Evolutionary conservation across 495 filamentous ascomycete genomes (phyloP).

Genomic region (Aspergillus asperescens): DNA sequence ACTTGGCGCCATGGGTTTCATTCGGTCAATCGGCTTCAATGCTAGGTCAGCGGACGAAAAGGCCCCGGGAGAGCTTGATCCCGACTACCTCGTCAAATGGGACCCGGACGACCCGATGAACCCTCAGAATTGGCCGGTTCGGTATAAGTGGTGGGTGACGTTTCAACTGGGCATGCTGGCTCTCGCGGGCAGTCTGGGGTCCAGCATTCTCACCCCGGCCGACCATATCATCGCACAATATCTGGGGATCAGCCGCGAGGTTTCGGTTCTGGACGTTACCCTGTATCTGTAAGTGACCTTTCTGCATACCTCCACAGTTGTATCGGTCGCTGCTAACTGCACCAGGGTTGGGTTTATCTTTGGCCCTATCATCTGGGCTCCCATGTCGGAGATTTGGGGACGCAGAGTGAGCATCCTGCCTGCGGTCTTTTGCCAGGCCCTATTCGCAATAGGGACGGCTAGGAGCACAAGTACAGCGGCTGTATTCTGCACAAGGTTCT

Average conservation of each 20-base stretch:
- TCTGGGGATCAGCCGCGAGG: slow-evolving; percentile 32
- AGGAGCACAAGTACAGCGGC: slow-evolving; percentile 52
- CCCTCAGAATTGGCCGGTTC: slow-evolving; percentile 41
- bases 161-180: slow-evolving; percentile 48
- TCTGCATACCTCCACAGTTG: not conserved
- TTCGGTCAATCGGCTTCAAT: not conserved
- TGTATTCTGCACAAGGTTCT: slow-evolving; percentile 54
- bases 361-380: slow-evolving; percentile 15
- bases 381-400: slow-evolving; percentile 13
- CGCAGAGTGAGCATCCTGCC: slow-evolving; percentile 5
- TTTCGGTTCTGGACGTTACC: slow-evolving; percentile 21
- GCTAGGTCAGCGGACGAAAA: not conserved
- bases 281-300: slow-evolving; percentile 18
- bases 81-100: slow-evolving; percentile 8
- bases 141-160: slow-evolving; percentile 46
- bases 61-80: not conserved
- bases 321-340: not conserved
- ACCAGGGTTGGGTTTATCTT: slow-evolving; percentile 4
- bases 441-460: slow-evolving; percentile 31
- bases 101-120: slow-evolving; percentile 25
- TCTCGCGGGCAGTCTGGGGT: slow-evolving; percentile 44
- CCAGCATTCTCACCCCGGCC: slow-evolving; percentile 47
- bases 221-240: slow-evolving; percentile 34
- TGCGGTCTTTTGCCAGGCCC: slow-evolving; percentile 4
- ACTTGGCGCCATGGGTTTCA: not conserved